Evolutionary conservation across 441 rosid genomes (phyloP).

Genomic region (Aleurites moluccanus): DNA sequence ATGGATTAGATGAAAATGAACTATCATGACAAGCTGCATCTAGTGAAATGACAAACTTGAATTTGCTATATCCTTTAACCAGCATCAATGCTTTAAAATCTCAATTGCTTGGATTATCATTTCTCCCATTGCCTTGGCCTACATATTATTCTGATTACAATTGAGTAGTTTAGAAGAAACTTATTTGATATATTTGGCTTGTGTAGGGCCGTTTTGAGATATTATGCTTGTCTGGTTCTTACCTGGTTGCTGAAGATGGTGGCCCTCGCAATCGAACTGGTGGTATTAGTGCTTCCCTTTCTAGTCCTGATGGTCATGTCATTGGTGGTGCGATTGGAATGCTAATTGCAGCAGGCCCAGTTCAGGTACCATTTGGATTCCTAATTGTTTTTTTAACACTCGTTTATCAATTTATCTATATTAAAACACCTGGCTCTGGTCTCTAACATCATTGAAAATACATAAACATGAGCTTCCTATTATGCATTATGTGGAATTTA

Average conservation of each 20-base stretch:
- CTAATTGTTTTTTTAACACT: background rate
- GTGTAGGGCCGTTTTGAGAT: slow-evolving; percentile 91
- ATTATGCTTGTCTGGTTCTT: slow-evolving; percentile 93
- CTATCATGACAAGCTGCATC: background rate
- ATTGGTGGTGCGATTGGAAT: slow-evolving; percentile 85
- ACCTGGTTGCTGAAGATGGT: slow-evolving; percentile 85
- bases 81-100: background rate
- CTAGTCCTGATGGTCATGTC: slow-evolving; percentile 90
- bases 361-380: slow-evolving; percentile 60
- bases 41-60: background rate
- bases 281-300: slow-evolving; percentile 88
- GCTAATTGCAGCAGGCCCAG: slow-evolving; percentile 79
- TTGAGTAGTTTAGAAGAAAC: slow-evolving; percentile 13
- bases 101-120: background rate
- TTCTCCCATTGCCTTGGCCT: background rate
- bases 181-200: slow-evolving; percentile 34
- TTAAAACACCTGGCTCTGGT: background rate
- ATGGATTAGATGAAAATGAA: background rate
- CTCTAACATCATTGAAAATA: background rate
- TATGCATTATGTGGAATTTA: background rate
- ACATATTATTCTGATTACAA: background rate
- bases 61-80: background rate
- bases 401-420: background rate
- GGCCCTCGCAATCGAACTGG: slow-evolving; percentile 78
- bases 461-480: background rate